Percentiles rank a stretch among this genome's conserved stretches.
These are phyloP conservation scores for Neurospora sp. DNA, from an alignment of 495 filamentous ascomycete species.

Conservation along the genomic window DNA sequence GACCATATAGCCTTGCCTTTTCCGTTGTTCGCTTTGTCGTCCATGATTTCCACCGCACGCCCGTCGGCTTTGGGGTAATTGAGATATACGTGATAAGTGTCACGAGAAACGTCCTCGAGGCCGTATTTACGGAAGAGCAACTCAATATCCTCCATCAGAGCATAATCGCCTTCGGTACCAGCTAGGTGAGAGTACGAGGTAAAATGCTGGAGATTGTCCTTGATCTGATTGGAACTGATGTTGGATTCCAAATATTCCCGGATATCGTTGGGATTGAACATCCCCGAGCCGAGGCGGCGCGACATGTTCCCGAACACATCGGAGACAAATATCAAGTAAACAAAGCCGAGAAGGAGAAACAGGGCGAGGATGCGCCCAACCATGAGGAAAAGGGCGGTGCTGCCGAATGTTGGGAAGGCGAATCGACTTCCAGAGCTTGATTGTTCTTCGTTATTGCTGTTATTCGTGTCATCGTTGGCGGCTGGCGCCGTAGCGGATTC, in stretches of 20 bases:
- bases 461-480: neutral
- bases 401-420: conserved; percentile 16
- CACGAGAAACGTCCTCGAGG: conserved; percentile 60
- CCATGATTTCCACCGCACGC: conserved; percentile 68
- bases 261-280: conserved; percentile 56
- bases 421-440: conserved; percentile 6
- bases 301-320: conserved; percentile 60
- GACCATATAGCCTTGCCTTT: conserved; percentile 59
- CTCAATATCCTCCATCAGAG: conserved; percentile 72
- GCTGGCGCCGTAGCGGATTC: conserved; percentile 5
- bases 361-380: conserved; percentile 63
- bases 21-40: conserved; percentile 24
- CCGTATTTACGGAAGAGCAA: conserved; percentile 55
- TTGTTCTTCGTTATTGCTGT: neutral
- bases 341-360: conserved; percentile 57
- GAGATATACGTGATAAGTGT: conserved; percentile 78
- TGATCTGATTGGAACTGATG: conserved; percentile 63
- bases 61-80: conserved; percentile 78
- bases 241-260: conserved; percentile 17
- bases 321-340: conserved; percentile 77
- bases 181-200: conserved; percentile 78
- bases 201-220: conserved; percentile 58
- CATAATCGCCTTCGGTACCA: conserved; percentile 80
- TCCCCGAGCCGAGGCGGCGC: conserved; percentile 34
- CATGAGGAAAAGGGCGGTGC: conserved; percentile 28